Evolutionary conservation across 352 stramenopile genomes (phyloP).

Genomic region (Aphanomyces astaci): DNA sequence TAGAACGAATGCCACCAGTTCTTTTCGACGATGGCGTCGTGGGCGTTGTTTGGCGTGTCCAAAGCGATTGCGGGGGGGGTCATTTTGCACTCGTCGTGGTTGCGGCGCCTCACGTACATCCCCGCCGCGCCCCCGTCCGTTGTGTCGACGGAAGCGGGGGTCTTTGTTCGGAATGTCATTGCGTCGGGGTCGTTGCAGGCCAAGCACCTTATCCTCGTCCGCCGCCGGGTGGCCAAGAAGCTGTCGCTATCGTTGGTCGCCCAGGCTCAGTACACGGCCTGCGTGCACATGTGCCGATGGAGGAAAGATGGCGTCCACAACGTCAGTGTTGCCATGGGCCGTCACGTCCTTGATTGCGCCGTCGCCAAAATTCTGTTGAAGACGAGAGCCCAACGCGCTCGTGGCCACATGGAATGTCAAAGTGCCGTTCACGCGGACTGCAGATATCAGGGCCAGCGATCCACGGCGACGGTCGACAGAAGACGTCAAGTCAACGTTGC

Average conservation of each 20-base stretch:
- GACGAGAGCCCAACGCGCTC: background rate
- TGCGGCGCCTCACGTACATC: constrained; percentile 1
- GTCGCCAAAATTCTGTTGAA: background rate
- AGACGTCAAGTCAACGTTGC: background rate
- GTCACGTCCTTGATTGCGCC: background rate
- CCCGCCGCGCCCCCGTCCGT: background rate
- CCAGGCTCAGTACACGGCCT: background rate
- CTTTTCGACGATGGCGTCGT: constrained; percentile 6
- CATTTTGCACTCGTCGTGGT: constrained; percentile 2
- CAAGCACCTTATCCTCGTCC: background rate
- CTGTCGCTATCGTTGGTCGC: background rate
- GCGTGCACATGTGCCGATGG: constrained; percentile 6
- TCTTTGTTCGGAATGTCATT: constrained; percentile 3
- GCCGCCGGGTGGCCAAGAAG: background rate
- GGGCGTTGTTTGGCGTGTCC: constrained; percentile 13
- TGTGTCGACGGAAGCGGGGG: background rate
- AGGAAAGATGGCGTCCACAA: constrained; percentile 1
- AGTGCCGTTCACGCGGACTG: background rate
- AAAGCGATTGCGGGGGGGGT: background rate
- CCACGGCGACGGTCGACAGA: background rate
- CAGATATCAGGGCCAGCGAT: background rate
- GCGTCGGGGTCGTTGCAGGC: background rate
- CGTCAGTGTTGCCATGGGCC: background rate
- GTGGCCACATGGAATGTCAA: background rate
- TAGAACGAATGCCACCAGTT: constrained; percentile 11